These are phyloP conservation scores for Dothiorella sarmentorum DNA, from an alignment of 2,329 filamentous ascomycete genomes.

Conservation along the genomic window DNA sequence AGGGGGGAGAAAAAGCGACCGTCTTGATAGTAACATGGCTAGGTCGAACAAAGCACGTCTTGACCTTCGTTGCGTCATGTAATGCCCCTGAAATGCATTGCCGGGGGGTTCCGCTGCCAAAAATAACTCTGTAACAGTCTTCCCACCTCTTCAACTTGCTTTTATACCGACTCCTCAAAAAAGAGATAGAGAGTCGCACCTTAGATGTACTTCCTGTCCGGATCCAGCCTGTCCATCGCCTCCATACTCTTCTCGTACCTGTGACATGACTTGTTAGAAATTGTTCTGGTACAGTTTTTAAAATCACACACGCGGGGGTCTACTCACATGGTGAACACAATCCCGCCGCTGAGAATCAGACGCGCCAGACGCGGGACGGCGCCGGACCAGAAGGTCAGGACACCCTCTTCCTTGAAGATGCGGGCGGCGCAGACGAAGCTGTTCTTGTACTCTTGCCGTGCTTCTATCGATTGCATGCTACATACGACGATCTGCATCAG, in stretches of 20 bases:
- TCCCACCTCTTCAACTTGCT: no score
- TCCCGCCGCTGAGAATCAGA: slow-evolving; percentile 86
- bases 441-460: slow-evolving; percentile 76
- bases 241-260: slow-evolving; percentile 96
- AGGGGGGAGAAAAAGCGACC: no score
- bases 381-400: slow-evolving; percentile 91
- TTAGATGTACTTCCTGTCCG: slow-evolving; percentile 76
- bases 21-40: background rate
- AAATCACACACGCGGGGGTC: slow-evolving; percentile 55
- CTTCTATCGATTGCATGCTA: slow-evolving; percentile 93
- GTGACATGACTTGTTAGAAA: background rate
- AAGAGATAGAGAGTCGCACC: no score
- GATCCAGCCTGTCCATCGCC: slow-evolving; percentile 73
- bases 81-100: no score
- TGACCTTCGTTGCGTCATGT: no score
- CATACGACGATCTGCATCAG: background rate
- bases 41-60: no score
- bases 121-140: no score
- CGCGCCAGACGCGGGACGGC: slow-evolving; percentile 81
- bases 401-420: slow-evolving; percentile 84
- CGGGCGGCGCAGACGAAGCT: slow-evolving; percentile 76
- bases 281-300: background rate
- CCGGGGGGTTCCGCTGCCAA: no score
- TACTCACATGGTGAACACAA: slow-evolving; percentile 94
- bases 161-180: no score